phyloP scores from a whole-genome alignment of 805 yeast genomes.

The Candida chilensis region DNA sequence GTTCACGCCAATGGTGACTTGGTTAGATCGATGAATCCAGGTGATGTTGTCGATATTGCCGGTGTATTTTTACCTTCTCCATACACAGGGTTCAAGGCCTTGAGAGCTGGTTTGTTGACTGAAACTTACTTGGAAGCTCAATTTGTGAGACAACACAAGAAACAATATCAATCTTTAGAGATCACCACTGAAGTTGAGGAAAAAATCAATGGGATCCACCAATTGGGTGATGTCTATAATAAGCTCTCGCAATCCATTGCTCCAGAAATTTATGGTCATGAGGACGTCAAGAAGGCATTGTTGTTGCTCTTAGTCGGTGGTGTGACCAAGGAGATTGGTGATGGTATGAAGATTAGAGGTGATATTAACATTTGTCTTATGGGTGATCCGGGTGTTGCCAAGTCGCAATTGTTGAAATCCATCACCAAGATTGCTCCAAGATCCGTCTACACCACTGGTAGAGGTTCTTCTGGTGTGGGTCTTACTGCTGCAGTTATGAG shows the following conservation, averaged over 20 bases:
- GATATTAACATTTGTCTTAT: slow-evolving; percentile 91
- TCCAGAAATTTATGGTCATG: slow-evolving; percentile 93
- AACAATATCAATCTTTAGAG: slow-evolving; percentile 64
- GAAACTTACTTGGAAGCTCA: slow-evolving; percentile 93
- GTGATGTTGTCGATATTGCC: slow-evolving; percentile 87
- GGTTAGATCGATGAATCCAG: slow-evolving; percentile 83
- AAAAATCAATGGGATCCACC: slow-evolving; percentile 45
- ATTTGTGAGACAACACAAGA: slow-evolving; percentile 77
- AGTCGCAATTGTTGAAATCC: slow-evolving; percentile 88
- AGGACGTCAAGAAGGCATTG: slow-evolving; percentile 87
- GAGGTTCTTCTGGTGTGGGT: slow-evolving; percentile 99
- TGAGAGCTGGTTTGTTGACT: slow-evolving; percentile 86
- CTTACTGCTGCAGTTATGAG: slow-evolving; percentile 98
- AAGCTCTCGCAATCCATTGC: slow-evolving; percentile 85
- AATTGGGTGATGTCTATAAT: slow-evolving; percentile 67
- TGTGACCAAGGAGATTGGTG: slow-evolving; percentile 88
- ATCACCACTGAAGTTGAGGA: slow-evolving; percentile 46
- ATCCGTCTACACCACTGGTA: slow-evolving; percentile 95
- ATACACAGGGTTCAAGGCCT: slow-evolving; percentile 89
- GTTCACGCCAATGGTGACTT: slow-evolving; percentile 89
- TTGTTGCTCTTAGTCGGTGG: slow-evolving; percentile 86
- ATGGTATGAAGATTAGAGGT: slow-evolving; percentile 96
- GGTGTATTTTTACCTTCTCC: slow-evolving; percentile 94
- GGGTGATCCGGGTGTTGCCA: slow-evolving; percentile 99
- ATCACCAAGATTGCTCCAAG: slow-evolving; percentile 91